Evolutionary conservation across 257 asterid species (phyloP).

Genomic region (Cordia subcordata): DNA sequence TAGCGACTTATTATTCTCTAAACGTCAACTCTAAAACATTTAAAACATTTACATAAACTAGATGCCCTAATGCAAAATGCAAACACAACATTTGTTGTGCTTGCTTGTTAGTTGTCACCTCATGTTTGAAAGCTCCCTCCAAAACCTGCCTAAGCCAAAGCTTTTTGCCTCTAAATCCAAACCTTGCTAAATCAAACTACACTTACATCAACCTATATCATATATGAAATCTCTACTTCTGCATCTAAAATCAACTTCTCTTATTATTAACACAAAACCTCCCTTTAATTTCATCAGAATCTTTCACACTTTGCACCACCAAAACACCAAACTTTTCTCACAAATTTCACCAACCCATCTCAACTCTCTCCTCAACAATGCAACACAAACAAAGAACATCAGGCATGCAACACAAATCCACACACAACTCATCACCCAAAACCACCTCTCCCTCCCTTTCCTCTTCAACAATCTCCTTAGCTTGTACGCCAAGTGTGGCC

Average conservation of each 20-base stretch:
- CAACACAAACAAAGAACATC: slow-evolving; percentile 17
- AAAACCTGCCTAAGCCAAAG: neutral
- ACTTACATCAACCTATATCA: slow-evolving; percentile 3
- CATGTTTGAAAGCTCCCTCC: neutral
- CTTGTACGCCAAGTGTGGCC: slow-evolving; percentile 40
- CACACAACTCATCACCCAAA: slow-evolving; percentile 36
- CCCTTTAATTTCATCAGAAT: neutral
- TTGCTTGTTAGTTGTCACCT: neutral
- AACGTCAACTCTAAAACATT: too few relatives aligned
- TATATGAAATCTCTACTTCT: slow-evolving; percentile 21
- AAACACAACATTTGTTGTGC: neutral
- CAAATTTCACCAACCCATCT: slow-evolving; percentile 22
- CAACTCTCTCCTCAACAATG: slow-evolving; percentile 27
- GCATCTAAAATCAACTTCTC: slow-evolving; percentile 1
- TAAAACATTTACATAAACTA: too few relatives aligned
- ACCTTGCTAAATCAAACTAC: too few relatives aligned
- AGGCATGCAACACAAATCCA: slow-evolving; percentile 42
- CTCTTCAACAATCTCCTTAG: slow-evolving; percentile 43
- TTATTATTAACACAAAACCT: neutral
- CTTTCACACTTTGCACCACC: slow-evolving; percentile 10
- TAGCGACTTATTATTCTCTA: too few relatives aligned
- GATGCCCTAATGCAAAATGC: too few relatives aligned
- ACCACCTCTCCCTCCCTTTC: slow-evolving; percentile 24
- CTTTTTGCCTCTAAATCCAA: neutral
- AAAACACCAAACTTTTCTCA: neutral